Evolutionary conservation across 805 yeast species (phyloP).

Genomic region (Cyberlindnera mississippiensis): DNA sequence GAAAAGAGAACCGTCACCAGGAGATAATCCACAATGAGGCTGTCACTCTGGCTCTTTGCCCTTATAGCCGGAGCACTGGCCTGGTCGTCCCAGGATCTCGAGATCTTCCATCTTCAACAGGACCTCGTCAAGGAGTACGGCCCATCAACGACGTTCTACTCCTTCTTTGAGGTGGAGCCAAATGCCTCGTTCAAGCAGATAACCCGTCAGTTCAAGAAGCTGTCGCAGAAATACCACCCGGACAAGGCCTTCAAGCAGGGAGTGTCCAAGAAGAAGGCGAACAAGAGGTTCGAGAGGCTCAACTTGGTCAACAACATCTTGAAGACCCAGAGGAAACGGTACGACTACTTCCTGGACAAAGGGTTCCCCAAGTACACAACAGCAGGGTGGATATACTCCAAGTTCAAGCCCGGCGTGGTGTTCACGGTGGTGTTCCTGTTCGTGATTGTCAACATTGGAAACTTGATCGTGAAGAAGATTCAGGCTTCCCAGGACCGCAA

Average conservation of each 20-base stretch:
- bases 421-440: constrained; percentile 49
- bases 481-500: constrained; percentile 49
- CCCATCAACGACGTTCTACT: constrained; percentile 29
- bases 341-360: constrained; percentile 75
- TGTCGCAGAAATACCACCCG: constrained; percentile 77
- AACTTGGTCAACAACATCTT: constrained; percentile 73
- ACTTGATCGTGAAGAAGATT: constrained; percentile 52
- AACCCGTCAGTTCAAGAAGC: constrained; percentile 61
- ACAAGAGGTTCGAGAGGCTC: constrained; percentile 68
- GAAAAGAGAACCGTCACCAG: too few species aligned
- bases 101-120: constrained; percentile 70
- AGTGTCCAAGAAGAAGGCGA: constrained; percentile 35
- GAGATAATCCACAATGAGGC: neutral
- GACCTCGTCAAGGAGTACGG: constrained; percentile 39
- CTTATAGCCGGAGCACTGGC: constrained; percentile 30
- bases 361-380: constrained; percentile 86
- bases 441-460: constrained; percentile 50
- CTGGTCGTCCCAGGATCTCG: constrained; percentile 71
- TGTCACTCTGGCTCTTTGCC: constrained; percentile 14
- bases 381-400: constrained; percentile 50
- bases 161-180: constrained; percentile 23
- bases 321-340: constrained; percentile 54
- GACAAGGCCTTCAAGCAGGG: constrained; percentile 49
- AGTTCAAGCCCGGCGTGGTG: constrained; percentile 63
- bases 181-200: constrained; percentile 44